Evolutionary conservation across 2,329 filamentous ascomycete species (phyloP).

Genomic region (Aspergillus sojae): DNA sequence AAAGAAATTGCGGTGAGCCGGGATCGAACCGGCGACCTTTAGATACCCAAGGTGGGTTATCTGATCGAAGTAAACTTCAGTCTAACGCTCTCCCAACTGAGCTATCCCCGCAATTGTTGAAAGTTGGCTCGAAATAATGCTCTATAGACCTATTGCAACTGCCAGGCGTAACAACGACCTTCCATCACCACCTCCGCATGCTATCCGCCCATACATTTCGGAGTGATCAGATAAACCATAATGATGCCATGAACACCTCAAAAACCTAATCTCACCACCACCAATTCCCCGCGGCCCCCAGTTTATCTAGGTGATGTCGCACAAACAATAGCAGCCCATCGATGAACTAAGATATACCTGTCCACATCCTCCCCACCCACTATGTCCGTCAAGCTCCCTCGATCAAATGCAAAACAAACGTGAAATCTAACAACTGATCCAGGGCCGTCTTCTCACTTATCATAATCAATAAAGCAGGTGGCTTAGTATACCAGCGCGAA

Average conservation of each 20-base stretch:
- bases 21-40: conserved; percentile 1
- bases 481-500: conserved; percentile 92
- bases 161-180: neutral
- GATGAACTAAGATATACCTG: neutral
- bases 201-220: conserved; percentile 1
- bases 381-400: neutral
- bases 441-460: conserved; percentile 96
- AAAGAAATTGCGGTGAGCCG: neutral
- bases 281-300: too few relatives aligned
- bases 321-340: neutral
- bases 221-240: conserved; percentile 1
- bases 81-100: conserved; percentile 2
- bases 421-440: neutral
- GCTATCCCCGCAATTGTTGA: conserved; percentile 1
- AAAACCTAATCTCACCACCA: neutral
- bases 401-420: neutral
- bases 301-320: neutral
- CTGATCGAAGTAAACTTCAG: conserved; percentile 3
- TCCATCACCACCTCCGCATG: neutral
- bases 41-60: neutral
- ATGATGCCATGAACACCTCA: neutral
- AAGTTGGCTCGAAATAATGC: accelerated
- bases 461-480: conserved; percentile 98
- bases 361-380: neutral
- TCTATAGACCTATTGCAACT: accelerated